Evolutionary conservation across 345 rosid genomes (phyloP), one percentile per base, ranked within the genome.

Genomic region (Microthlaspi erraticum): DNA sequence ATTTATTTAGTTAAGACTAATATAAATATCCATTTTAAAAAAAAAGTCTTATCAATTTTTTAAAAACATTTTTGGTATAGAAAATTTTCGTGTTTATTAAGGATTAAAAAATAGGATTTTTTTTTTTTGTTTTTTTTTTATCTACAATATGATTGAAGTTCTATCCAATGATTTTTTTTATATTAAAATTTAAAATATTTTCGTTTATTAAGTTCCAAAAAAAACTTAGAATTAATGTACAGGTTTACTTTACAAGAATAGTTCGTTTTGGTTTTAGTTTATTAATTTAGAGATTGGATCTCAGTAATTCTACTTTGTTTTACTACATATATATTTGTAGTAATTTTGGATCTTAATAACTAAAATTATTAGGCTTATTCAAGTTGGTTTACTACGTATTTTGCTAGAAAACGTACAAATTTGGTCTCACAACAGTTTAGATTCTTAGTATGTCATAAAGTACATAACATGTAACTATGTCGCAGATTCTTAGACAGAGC

Each of bases 401-500:
- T 37, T 37, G 12, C 10, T 37, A 37, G 38, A 10, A 37, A 9
- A 9, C 41, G 41, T 3, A 36, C 3, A 1, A 10, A 8, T 36
- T 36, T 1, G 10, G 37, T 29, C 29, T 29, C 3, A 20, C 12
- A 23, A 11, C 0, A 59, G 17, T 13, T 14, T 43, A 16, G 16
- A 49, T 64, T 3, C 9, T 3, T 1, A 19, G 45, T 23, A 37
- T 23, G 38, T 34, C 3, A 51, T 17, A 42, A 32, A 52, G n/a
- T 12, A 55, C 8, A 33, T 33, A 62, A 51, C 39, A 38, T 60
- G 34, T 64, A 41, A 44, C 56, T 43, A 10, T 9, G 32, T 34
- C 49, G 57, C 68, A 64, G 56, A 39, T 83, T 93, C 55, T 77
- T 93, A 38, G 82, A 76, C 71, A 89, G 80, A 79, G 96, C 99